Base-by-base conservation (phyloP, 192 early-diverging fungal genomes). In the Funneliformis geosporum region DNA sequence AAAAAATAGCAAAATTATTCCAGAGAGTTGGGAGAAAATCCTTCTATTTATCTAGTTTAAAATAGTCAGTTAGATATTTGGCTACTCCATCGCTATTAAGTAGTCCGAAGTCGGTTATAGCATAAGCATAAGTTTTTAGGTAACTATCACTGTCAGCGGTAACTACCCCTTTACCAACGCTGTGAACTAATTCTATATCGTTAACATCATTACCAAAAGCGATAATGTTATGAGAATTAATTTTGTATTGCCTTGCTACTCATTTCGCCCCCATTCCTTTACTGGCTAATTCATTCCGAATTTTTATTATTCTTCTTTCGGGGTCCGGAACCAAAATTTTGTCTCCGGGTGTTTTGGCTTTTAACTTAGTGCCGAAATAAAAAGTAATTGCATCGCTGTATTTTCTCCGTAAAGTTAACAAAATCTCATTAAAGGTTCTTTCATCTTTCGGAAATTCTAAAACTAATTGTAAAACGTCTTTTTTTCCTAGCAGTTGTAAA, bases 401-500 rank as follows among this genome's bases (percentile, higher is more conserved):
- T 46, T 73, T 73, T n/a, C n/a, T n/a, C 3, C 70, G 70, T 23
- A 73, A 73, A 8, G 42, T 47, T 50, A n/a, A 23, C 21, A 73
- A 73, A 73, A 73, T 73, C 7, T 73, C n/a, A 50, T 73, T 73
- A n/a, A n/a, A n/a, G 0, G 47, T 44, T 73, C n/a, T 40, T 1
- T 73, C 70, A 1, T 46, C 8, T 5, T 73, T 73, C 0, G 70
- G 46, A 73, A 73, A 73, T 73, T 73, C 70, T 4, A 73, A 73
- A 43, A 73, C 70, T 50, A 73, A 73, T 46, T 73, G 70, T 73
- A 73, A 73, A 46, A 16, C 39, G 25, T 73, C 70, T 73, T 73
- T 43, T 4, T n/a, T 21, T 23, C 40, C 42, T 73, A 73, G 9
- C 1, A 46, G 40, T 73, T 73, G 0, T 8, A 43, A 73, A 73